These are phyloP conservation scores for Sporothrix euskadiensis DNA, from an alignment of 2,329 filamentous ascomycete species.

Conservation along the genomic window DNA sequence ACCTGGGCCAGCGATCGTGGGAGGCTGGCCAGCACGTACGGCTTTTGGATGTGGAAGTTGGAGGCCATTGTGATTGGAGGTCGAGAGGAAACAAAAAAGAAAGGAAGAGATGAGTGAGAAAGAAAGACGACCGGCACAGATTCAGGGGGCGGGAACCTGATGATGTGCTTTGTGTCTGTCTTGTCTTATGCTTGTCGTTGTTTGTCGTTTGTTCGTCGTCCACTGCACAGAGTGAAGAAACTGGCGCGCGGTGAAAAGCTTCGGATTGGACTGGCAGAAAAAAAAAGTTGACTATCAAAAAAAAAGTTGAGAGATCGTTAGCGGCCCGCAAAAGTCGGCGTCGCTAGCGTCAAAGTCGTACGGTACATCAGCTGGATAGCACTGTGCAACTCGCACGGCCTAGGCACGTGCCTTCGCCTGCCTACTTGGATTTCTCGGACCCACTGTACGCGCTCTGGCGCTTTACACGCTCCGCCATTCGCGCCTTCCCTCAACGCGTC, in stretches of 20 bases:
- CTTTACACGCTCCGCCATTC: constrained; percentile 28
- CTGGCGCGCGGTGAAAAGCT: constrained; percentile 23
- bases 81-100: neutral
- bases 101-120: neutral
- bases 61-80: constrained; percentile 50
- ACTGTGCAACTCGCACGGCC: constrained; percentile 21
- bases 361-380: neutral
- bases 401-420: constrained; percentile 26
- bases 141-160: neutral
- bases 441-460: constrained; percentile 28
- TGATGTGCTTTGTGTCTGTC: neutral
- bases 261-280: constrained; percentile 33
- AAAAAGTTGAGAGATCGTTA: constrained; percentile 29
- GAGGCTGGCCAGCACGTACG: constrained; percentile 62
- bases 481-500: constrained; percentile 28
- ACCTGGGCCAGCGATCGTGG: constrained; percentile 58
- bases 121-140: neutral
- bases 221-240: constrained; percentile 17
- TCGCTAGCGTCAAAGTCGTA: constrained; percentile 2
- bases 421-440: neutral
- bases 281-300: constrained; percentile 29
- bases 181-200: constrained; percentile 1
- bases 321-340: constrained; percentile 25
- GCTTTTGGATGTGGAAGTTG: constrained; percentile 63
- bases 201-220: neutral